Evolutionary conservation across 768 basidiomycete species (phyloP).

Genomic region (Gymnopilus dilepis): DNA sequence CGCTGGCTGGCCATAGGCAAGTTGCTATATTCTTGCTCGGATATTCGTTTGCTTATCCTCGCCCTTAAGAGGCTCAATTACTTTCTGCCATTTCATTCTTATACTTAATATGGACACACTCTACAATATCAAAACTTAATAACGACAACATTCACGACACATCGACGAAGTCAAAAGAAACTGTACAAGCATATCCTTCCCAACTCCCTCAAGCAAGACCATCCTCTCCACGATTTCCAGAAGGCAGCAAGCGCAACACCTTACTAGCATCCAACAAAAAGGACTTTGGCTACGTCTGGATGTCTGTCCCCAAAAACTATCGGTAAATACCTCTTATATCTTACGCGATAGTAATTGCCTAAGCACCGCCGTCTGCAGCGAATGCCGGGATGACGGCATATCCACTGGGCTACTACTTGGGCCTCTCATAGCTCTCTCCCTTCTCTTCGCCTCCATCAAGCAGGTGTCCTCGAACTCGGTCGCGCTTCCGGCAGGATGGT

Average conservation of each 20-base stretch:
- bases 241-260: conserved; percentile 48
- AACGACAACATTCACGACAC: neutral
- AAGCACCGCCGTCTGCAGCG: conserved; percentile 45
- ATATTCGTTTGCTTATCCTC: conserved; percentile 11
- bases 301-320: conserved; percentile 90
- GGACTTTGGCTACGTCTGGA: conserved; percentile 80
- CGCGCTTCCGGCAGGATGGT: conserved; percentile 68
- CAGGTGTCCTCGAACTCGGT: conserved; percentile 29
- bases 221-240: conserved; percentile 48
- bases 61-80: conserved; percentile 56
- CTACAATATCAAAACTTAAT: conserved; percentile 42
- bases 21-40: conserved; percentile 8
- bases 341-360: neutral
- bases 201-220: conserved; percentile 27
- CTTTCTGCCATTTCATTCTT: conserved; percentile 59
- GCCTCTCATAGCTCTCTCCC: conserved; percentile 75
- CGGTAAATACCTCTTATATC: conserved; percentile 49
- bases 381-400: conserved; percentile 85
- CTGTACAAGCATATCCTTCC: conserved; percentile 24
- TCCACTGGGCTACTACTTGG: conserved; percentile 84
- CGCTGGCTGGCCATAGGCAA: conserved; percentile 60
- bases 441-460: conserved; percentile 61
- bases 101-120: conserved; percentile 69
- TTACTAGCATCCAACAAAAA: conserved; percentile 42
- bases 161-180: conserved; percentile 15